Base-by-base conservation (phyloP, 2,329 filamentous ascomycete genomes). In the Claviceps cyperi region DNA sequence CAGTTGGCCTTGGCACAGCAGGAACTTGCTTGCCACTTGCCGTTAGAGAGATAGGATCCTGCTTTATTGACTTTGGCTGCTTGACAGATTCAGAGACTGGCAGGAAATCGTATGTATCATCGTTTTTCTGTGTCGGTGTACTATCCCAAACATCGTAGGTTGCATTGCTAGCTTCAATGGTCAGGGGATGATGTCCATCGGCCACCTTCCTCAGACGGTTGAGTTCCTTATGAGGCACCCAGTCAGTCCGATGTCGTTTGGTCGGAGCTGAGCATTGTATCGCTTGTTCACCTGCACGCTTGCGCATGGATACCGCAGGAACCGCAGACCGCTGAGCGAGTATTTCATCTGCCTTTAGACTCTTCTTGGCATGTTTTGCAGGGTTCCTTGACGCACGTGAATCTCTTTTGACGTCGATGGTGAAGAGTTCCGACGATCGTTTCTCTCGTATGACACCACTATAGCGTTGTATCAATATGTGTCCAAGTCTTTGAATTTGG, bases 341-440 rank as follows among this genome's bases (percentile, higher is more conserved):
- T 55, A 98, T 97, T 63, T 97, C 86, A 63, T 98, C 91, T 55
- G 83, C 82, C 67, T 88, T 94, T 57, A 98, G 78, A 5, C 77
- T 75, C 70, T 94, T 96, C 63, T 82, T 79, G 56, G 73, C 70
- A 62, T 83, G 84, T 54, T 79, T 74, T 59, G 80, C 74, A 54
- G 77, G 69, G 61, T 81, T 84, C 60, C 75, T 75, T 50, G 78
- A 72, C 53, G 89, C 78, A 48, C 76, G 70, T 46, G 74, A 68
- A 59, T 89, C 83, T 53, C 90, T 87, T 46, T 74, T 73, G 1
- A 80, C 80, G 63, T 97, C 92, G 61, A 96, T 69, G 36, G 81
- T 76, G 71, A 97, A 98, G 51, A 98, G 83, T 51, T 94, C 81
- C 48, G 83, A 80, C 1, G 90, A 87, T 0, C 80, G 68, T 64